phyloP scores from a whole-genome alignment of 768 basidiomycete species.

The Tylopilus cervinicoccineus region DNA sequence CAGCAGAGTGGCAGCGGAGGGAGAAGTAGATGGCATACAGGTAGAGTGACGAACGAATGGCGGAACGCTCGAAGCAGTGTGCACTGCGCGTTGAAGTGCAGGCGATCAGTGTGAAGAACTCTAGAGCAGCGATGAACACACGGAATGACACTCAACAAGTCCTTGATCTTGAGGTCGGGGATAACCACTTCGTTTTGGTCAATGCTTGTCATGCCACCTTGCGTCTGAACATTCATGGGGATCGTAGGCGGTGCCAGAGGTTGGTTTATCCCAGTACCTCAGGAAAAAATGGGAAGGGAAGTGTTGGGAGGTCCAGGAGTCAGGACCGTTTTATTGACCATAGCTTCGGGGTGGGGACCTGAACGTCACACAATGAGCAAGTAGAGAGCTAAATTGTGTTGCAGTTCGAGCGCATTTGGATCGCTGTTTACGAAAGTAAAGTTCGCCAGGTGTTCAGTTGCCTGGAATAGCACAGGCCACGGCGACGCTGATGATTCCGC shows the following conservation, averaged over 20 bases:
- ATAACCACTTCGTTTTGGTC: conserved; percentile 64
- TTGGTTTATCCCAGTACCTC: conserved; percentile 6
- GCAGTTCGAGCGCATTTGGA: no score
- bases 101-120: background rate
- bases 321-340: no score
- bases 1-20: conserved; percentile 1
- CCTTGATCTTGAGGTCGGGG: conserved; percentile 85
- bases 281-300: no score
- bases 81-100: conserved; percentile 37
- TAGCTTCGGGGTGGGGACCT: no score
- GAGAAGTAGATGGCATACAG: conserved; percentile 45
- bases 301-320: no score
- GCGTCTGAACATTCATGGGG: conserved; percentile 17
- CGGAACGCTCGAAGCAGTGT: conserved; percentile 90
- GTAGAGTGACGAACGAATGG: conserved; percentile 72
- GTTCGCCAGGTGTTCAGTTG: no score
- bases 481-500: no score
- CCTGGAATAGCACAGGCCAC: no score
- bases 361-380: no score
- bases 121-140: conserved; percentile 35
- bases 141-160: conserved; percentile 82
- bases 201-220: conserved; percentile 27
- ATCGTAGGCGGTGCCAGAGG: conserved; percentile 10
- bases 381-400: no score
- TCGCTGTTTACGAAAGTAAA: no score